Evolutionary conservation across 2,329 filamentous ascomycete species (phyloP).

Genomic region (Diaporthe batatas): DNA sequence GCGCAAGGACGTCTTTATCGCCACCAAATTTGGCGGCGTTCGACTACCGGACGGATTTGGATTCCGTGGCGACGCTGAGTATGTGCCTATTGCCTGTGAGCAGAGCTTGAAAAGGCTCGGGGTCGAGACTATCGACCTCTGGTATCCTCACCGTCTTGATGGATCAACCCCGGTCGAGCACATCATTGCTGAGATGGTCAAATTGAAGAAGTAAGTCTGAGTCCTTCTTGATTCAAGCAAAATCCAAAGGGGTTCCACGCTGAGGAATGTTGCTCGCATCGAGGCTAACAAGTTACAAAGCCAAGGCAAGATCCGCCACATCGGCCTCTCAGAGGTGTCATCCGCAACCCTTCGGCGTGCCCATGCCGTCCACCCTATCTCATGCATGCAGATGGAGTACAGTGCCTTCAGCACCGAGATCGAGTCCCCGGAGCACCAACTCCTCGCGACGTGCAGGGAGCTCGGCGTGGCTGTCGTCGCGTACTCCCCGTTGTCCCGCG

Average conservation of each 20-base stretch:
- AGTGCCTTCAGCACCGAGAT: slow-evolving; percentile 68
- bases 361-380: slow-evolving; percentile 60
- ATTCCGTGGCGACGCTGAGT: slow-evolving; percentile 46
- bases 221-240: rapidly evolving
- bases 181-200: slow-evolving; percentile 63
- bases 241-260: too few relatives aligned
- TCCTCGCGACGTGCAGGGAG: slow-evolving; percentile 65
- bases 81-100: slow-evolving; percentile 49
- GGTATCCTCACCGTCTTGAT: slow-evolving; percentile 64
- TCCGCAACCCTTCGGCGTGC: slow-evolving; percentile 62
- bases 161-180: slow-evolving; percentile 60
- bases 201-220: slow-evolving; percentile 55
- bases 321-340: slow-evolving; percentile 63
- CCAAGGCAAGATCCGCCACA: slow-evolving; percentile 65
- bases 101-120: slow-evolving; percentile 59
- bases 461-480: slow-evolving; percentile 67
- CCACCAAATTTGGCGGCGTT: slow-evolving; percentile 52
- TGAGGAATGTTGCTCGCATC: too few relatives aligned
- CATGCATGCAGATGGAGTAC: slow-evolving; percentile 66
- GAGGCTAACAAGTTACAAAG: slow-evolving; percentile 41
- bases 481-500: slow-evolving; percentile 69
- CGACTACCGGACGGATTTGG: slow-evolving; percentile 34
- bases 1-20: slow-evolving; percentile 61
- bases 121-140: slow-evolving; percentile 65
- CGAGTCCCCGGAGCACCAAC: slow-evolving; percentile 62